Base-by-base conservation (phyloP, 345 rosid species). In the Euclidium syriacum region DNA sequence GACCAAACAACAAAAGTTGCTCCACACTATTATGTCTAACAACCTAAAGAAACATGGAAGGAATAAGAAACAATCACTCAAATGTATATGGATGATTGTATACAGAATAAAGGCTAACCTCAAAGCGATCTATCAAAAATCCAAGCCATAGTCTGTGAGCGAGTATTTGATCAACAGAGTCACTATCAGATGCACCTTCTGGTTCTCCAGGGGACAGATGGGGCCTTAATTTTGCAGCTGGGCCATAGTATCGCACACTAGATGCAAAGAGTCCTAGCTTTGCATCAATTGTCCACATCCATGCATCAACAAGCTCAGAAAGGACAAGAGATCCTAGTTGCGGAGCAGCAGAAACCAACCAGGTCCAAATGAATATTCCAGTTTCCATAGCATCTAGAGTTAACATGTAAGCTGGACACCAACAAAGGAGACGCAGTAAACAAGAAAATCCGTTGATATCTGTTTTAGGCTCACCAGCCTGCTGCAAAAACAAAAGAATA, bases 251-350 rank as follows among this genome's bases (percentile, higher is more conserved):
- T 65, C 79, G 81, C 56, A 79, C 82, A 49, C 88, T 95, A 78
- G 81, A 82, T n/a, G 97, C 97, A 78, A 95, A 94, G 57, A 95
- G 88, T 54, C 99, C 99, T 41, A 92, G 83, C 71, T 88, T 95
- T 12, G 91, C 88, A 69, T 90, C 99, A 63, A 95, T 88, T 77
- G 97, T 95, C 99, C 99, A 95, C 64, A 90, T 74, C 99, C 99
- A 95, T 51, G 99, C 99, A 88, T 90, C 99, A 68, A 95, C 97
- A 66, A 95, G 97, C 78, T 95, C 97, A 3, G 95, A 92, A 73
- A 95, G 94, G 74, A 95, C 86, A 61, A 95, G 84, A 63, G 96
- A 86, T 24, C 89, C 99, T 52, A 88, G 75, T 74, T 85, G 88
- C 6, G 99, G 96, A 68, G 99, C 96, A 59, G 97, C 90, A 63